A percentile compares a stretch with the other conserved stretches of the same genome.
Evolutionary conservation across 768 basidiomycete genomes (phyloP).

Genomic region (Chalciporus pseudorubinellus): DNA sequence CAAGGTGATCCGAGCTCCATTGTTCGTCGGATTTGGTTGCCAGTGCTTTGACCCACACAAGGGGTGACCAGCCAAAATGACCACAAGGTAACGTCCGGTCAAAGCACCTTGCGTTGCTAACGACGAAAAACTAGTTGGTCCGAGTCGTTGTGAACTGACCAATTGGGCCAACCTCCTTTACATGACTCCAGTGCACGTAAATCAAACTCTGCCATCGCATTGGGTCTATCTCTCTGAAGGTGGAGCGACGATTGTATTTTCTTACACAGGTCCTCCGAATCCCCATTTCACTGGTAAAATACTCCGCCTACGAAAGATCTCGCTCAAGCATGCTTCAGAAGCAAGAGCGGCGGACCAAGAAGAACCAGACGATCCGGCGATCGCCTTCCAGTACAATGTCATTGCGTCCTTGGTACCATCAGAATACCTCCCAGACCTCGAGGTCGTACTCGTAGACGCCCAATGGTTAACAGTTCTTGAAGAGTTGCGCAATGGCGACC

Average conservation of each 20-base stretch:
- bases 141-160: too few species aligned
- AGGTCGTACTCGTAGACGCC: constrained; percentile 43
- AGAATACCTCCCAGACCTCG: constrained; percentile 56
- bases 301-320: constrained; percentile 71
- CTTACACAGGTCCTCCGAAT: constrained; percentile 61
- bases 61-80: too few species aligned
- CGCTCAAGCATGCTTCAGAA: constrained; percentile 14
- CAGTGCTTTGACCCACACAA: background rate
- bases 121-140: background rate
- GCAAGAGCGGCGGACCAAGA: constrained; percentile 30
- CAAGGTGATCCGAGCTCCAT: constrained; percentile 5
- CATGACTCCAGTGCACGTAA: constrained; percentile 18
- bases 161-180: background rate
- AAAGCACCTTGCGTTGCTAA: too few species aligned
- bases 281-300: constrained; percentile 60
- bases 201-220: constrained; percentile 39
- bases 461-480: constrained; percentile 63
- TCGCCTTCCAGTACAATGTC: constrained; percentile 61
- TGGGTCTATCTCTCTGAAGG: constrained; percentile 93
- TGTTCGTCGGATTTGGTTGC: constrained; percentile 19
- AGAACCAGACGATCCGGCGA: constrained; percentile 39
- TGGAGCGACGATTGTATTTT: constrained; percentile 87
- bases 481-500: constrained; percentile 40
- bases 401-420: constrained; percentile 64
- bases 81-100: too few species aligned